A percentile compares a stretch with the other conserved stretches of the same genome.
phyloP scores from a whole-genome alignment of 257 asterid species.

The Eustoma russellianum region DNA sequence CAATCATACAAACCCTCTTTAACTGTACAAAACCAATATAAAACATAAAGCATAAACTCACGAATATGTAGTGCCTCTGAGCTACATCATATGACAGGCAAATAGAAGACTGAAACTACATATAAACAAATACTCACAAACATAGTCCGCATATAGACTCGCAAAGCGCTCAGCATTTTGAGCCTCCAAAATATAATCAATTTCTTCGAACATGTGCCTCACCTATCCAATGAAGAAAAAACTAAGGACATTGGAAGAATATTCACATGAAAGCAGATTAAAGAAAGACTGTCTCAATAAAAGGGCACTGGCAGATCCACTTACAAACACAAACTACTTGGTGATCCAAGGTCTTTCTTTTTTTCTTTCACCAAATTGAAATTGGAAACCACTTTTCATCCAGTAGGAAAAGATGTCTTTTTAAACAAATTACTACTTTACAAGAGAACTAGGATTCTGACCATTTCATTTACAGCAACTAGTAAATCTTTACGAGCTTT shows the following conservation, averaged over 20 bases:
- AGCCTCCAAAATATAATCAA: slow-evolving; percentile 93
- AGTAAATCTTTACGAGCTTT: slow-evolving; percentile 96
- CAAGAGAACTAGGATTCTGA: slow-evolving; percentile 34
- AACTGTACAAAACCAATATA: too few species aligned
- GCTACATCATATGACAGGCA: too few species aligned
- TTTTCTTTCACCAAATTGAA: too few species aligned
- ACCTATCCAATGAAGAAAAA: slow-evolving; percentile 53
- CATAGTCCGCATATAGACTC: slow-evolving; percentile 50
- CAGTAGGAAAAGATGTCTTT: too few species aligned
- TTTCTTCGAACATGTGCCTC: slow-evolving; percentile 96
- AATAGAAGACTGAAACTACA: too few species aligned
- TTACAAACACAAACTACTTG: neutral
- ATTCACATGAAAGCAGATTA: slow-evolving; percentile 11
- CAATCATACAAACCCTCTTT: too few species aligned
- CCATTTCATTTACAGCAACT: slow-evolving; percentile 96
- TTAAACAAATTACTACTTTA: neutral
- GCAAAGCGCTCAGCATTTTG: slow-evolving; percentile 96
- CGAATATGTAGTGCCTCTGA: too few species aligned
- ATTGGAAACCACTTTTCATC: too few species aligned
- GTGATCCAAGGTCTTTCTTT: neutral
- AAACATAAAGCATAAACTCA: too few species aligned
- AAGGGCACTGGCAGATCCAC: neutral
- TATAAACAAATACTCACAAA: slow-evolving; percentile 38
- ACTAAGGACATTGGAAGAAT: slow-evolving; percentile 13
- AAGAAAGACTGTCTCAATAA: neutral